These are phyloP conservation scores for Striga asiatica DNA, from an alignment of 257 asterid species.

Conservation along the genomic window DNA sequence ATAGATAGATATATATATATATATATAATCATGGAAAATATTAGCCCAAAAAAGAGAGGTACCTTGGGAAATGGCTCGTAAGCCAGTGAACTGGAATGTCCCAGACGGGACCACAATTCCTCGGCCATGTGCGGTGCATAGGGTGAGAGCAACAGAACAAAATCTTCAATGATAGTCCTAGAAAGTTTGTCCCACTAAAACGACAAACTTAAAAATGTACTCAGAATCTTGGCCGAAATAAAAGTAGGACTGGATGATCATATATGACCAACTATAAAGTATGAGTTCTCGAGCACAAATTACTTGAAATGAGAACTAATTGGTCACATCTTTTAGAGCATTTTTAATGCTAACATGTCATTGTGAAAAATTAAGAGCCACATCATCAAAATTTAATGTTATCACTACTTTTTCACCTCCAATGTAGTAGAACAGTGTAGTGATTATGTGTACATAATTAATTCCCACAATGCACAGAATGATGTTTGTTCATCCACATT, in stretches of 20 bases:
- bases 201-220: constrained; percentile 3
- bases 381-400: too few relatives aligned
- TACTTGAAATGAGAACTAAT: neutral
- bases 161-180: constrained; percentile 46
- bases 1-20: too few relatives aligned
- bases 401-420: too few relatives aligned
- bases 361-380: too few relatives aligned
- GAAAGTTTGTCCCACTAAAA: constrained; percentile 93
- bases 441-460: too few relatives aligned
- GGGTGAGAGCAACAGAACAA: constrained; percentile 78
- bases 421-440: too few relatives aligned
- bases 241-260: neutral
- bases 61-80: constrained; percentile 85
- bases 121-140: constrained; percentile 98
- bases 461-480: too few relatives aligned
- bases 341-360: too few relatives aligned
- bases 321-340: neutral
- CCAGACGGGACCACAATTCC: constrained; percentile 91
- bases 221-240: neutral
- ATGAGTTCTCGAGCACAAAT: neutral
- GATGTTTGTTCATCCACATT: too few relatives aligned
- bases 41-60: neutral
- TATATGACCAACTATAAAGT: neutral
- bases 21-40: neutral
- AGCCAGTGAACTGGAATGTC: constrained; percentile 62